Base-by-base conservation (phyloP, 2,329 filamentous ascomycete species). In the Fusarium succisae region DNA sequence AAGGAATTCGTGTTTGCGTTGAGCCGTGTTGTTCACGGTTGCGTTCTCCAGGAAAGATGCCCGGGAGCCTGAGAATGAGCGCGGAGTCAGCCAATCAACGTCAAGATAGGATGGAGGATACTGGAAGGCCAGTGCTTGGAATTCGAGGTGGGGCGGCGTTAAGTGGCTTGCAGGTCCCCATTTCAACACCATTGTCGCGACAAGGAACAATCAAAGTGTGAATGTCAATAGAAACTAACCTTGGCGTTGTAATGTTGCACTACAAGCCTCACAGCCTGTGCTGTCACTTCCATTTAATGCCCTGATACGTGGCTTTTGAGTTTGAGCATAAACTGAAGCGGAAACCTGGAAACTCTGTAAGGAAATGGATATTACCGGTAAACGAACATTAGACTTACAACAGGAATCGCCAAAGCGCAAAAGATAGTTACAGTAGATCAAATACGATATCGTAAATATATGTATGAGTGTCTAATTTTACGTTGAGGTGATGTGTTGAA, bases 1-100 rank as follows among this genome's bases (percentile, higher is more conserved):
- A 50, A 44, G 48, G 26, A 47, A 56, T 50, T 60, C 32, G 57
- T 69, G 72, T 51, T 55, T 56, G 53, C 22, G 28, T 71, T 44
- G 62, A 59, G 59, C 62, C 56, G 45, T 39, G 47, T 51, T 75
- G 60, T 85, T 75, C 72, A 74, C 72, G 72, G 58, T 69, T 73
- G 39, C 35, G 41, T 56, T 69, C 59, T 63, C 63, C 38, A 61
- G n/a, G 70, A 51, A 53, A 64, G 61, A 51, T 64, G 67, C 45
- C 22, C 44, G 38, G 32, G 28, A 58, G 54, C 57, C 58, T 71
- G 48, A 56, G 53, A 63, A 26, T 35, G 45, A 59, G 37, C 30
- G 70, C 39, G 70, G 37, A 73, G 69, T 58, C 22, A 75, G 69
- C 72, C 64, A 75, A 75, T 75, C 43, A 69, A 41, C 47, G 51